These are phyloP conservation scores for Glaciozyma martinii DNA, from an alignment of 768 basidiomycete genomes.

Conservation along the genomic window DNA sequence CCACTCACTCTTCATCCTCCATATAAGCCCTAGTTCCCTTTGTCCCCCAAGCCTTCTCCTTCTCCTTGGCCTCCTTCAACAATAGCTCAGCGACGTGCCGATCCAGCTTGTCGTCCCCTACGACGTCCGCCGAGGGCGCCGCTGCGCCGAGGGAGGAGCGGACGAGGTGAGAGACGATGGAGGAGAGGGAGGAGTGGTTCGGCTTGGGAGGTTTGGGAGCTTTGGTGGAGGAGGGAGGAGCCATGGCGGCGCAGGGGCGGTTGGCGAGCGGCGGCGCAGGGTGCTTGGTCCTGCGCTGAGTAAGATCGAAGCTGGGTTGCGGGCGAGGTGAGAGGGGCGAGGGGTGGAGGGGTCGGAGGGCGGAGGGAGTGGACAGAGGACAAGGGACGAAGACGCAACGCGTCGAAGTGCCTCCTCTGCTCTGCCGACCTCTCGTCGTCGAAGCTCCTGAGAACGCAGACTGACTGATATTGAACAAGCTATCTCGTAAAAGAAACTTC, in stretches of 20 bases:
- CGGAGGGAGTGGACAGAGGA: too few species aligned
- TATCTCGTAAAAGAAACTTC: too few species aligned
- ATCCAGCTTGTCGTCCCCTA: constrained; percentile 56
- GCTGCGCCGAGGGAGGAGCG: constrained; percentile 12
- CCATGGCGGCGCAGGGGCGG: background rate
- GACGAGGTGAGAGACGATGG: constrained; percentile 24
- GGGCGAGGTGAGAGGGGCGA: too few species aligned
- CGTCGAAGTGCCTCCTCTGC: too few species aligned
- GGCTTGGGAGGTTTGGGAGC: background rate
- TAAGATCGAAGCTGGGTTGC: too few species aligned
- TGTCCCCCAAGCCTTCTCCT: constrained; percentile 60
- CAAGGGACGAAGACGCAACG: too few species aligned
- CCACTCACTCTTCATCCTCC: constrained; percentile 19
- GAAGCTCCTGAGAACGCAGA: too few species aligned
- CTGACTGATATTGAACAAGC: too few species aligned
- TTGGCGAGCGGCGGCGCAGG: too few species aligned
- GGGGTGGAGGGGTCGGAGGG: too few species aligned
- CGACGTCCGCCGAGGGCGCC: background rate
- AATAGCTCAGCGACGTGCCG: constrained; percentile 84
- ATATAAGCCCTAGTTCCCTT: constrained; percentile 35
- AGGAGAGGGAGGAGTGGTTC: constrained; percentile 12
- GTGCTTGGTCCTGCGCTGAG: too few species aligned
- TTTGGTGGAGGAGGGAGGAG: background rate
- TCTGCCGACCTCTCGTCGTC: too few species aligned
- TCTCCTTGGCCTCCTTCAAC: constrained; percentile 83